These are phyloP conservation scores for Leccinum pallidistipes DNA, from an alignment of 1,284 basidiomycete genomes.

Conservation along the genomic window DNA sequence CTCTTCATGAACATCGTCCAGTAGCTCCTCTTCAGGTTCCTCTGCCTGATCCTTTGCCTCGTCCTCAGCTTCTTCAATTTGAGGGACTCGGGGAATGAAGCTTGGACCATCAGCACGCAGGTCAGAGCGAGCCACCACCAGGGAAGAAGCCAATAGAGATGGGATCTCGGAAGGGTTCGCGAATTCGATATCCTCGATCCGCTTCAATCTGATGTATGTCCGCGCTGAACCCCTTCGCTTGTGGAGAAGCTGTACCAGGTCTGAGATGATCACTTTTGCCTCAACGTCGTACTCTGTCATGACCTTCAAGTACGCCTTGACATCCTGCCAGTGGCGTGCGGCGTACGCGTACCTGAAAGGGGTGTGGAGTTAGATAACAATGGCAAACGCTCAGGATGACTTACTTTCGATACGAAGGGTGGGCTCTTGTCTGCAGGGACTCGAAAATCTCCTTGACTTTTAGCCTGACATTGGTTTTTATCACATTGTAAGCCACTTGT, in stretches of 20 bases:
- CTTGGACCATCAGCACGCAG: constrained; percentile 13
- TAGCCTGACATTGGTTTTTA: background rate
- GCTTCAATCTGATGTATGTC: constrained; percentile 4
- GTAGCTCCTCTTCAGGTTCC: constrained; percentile 12
- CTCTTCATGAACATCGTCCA: constrained; percentile 23
- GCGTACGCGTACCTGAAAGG: constrained; percentile 17
- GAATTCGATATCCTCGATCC: constrained; percentile 20
- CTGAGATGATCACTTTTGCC: constrained; percentile 16
- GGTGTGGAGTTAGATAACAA: background rate
- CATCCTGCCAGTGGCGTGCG: background rate
- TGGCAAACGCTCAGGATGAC: background rate
- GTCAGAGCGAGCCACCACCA: constrained; percentile 18
- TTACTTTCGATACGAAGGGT: constrained; percentile 20
- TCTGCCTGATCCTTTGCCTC: constrained; percentile 5
- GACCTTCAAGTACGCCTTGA: constrained; percentile 15
- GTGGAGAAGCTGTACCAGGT: constrained; percentile 28
- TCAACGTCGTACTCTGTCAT: constrained; percentile 21
- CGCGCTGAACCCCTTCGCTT: constrained; percentile 5
- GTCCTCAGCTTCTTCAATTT: background rate
- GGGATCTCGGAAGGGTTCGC: constrained; percentile 23
- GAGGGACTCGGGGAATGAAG: constrained; percentile 13
- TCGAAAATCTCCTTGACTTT: constrained; percentile 19
- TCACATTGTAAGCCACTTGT: constrained; percentile 25
- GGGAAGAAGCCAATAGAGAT: constrained; percentile 16
- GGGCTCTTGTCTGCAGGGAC: constrained; percentile 6